phyloP scores from a whole-genome alignment of 2,329 filamentous ascomycete genomes.

The Sarocladiaceae sp. region DNA sequence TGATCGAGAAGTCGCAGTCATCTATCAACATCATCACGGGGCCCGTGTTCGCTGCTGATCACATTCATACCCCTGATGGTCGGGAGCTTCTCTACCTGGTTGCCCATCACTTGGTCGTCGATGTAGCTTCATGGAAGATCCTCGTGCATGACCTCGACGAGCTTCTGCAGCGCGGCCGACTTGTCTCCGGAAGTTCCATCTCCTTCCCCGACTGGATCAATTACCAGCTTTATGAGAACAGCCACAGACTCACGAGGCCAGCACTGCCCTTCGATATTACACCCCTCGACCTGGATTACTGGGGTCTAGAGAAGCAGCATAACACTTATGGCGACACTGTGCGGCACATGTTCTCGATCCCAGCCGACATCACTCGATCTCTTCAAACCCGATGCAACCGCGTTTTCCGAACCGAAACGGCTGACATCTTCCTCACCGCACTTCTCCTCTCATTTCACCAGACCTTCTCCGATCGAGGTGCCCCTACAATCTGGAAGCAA shows the following conservation, averaged over 20 bases:
- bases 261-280: conserved; percentile 32
- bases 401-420: conserved; percentile 43
- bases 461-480: conserved; percentile 44
- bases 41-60: conserved; percentile 43
- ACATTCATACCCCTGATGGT: conserved; percentile 38
- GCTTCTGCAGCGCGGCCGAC: conserved; percentile 36
- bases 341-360: conserved; percentile 35
- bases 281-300: conserved; percentile 38
- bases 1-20: conserved; percentile 35
- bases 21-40: conserved; percentile 43
- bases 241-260: conserved; percentile 20
- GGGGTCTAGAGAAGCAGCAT: conserved; percentile 34
- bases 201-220: conserved; percentile 45
- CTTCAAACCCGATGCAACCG: conserved; percentile 37
- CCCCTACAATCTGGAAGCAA: conserved; percentile 49
- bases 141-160: conserved; percentile 45
- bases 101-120: conserved; percentile 46
- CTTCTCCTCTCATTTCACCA: conserved; percentile 49
- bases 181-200: conserved; percentile 37
- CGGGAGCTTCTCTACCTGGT: conserved; percentile 42
- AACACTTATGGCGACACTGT: conserved; percentile 41
- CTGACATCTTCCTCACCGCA: conserved; percentile 48
- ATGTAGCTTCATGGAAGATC: conserved; percentile 44
- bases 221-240: conserved; percentile 33
- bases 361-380: conserved; percentile 33